Base-by-base conservation (phyloP, 2,329 filamentous ascomycete species). In the Chalara sp. region DNA sequence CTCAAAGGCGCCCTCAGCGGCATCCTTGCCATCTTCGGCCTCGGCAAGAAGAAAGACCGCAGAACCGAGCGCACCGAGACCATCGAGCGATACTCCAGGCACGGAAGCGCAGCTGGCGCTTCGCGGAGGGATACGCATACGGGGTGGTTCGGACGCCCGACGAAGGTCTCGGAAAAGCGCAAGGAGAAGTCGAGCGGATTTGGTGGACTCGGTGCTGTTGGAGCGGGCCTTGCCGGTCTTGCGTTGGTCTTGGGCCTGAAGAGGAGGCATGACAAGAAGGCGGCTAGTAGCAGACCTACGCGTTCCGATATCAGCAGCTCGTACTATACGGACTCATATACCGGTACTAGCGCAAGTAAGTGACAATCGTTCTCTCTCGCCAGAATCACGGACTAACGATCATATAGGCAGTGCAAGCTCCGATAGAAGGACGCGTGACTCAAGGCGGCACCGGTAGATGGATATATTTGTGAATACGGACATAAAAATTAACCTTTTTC, bases 1-100 rank as follows among this genome's bases (percentile, higher is more conserved):
- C 75, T 78, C 52, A 75, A 78, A 56, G 79, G 79, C 11, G 70
- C 84, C 42, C 86, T 81, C 76, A 74, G 80, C 56, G 76, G 72
- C 32, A 60, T 82, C 40, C 66, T 80, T 46, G 78, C 77, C 46
- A 66, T 87, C 58, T 79, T 88, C 56, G 84, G 83, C 32, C 63
- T 81, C 41, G 76, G 80, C 8, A 72, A 72, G 58, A 72, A 72
- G 58, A 75, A 74, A 61, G 69, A 69, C 32, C 66, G 74, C 2
- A 49, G 56, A 7, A 57, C 57, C 29, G 79, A 81, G 54, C 69
- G 72, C 44, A 76, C 83, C 60, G 81, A 85, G 45, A 71, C 82
- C 49, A 72, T 78, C 60, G 82, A 87, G 63, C 78, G 78, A 43
- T 80, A 79, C 65, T 76, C 74, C 10, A 66, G 69, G 58, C 77